These are phyloP conservation scores for Cryphonectria naterciae DNA, from an alignment of 2,329 filamentous ascomycete species.

Conservation along the genomic window DNA sequence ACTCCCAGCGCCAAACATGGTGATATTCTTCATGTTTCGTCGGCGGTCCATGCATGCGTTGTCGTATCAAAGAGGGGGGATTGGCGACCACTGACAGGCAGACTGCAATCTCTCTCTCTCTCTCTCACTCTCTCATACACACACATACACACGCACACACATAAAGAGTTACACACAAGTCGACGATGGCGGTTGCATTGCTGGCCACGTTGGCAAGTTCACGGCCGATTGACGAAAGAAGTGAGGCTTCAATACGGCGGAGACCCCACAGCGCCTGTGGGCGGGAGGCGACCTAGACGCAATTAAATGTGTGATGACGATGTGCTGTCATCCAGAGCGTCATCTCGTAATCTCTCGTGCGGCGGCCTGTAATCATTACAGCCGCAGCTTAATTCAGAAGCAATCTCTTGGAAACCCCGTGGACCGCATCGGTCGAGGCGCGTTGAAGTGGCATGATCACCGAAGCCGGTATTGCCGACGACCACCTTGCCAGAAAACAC, in stretches of 20 bases:
- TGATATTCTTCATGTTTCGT: not conserved
- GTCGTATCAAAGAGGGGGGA: not conserved
- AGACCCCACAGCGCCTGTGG: slow-evolving; percentile 1
- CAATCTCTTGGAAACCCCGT: slow-evolving; percentile 21
- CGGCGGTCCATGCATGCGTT: not conserved
- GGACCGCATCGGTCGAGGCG: slow-evolving; percentile 20
- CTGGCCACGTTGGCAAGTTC: not conserved
- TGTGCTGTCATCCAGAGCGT: slow-evolving; percentile 16
- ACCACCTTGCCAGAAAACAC: slow-evolving; percentile 23
- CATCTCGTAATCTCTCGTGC: slow-evolving; percentile 17
- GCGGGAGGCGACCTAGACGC: slow-evolving; percentile 18
- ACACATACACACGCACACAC: too few relatives aligned
- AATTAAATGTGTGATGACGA: slow-evolving; percentile 23
- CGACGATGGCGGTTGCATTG: not conserved
- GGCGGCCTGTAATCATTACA: slow-evolving; percentile 18
- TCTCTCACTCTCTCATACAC: too few relatives aligned
- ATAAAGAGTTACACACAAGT: not conserved
- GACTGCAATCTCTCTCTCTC: not conserved
- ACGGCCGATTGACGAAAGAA: not conserved
- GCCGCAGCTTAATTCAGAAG: slow-evolving; percentile 11
- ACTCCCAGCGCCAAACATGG: not conserved
- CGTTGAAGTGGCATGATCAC: slow-evolving; percentile 20
- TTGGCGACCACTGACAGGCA: not conserved
- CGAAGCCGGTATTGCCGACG: slow-evolving; percentile 28
- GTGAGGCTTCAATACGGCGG: not conserved